Conservation (phyloP, 2,329 filamentous ascomycete species). For the Lachnellula subtilissima region DNA sequence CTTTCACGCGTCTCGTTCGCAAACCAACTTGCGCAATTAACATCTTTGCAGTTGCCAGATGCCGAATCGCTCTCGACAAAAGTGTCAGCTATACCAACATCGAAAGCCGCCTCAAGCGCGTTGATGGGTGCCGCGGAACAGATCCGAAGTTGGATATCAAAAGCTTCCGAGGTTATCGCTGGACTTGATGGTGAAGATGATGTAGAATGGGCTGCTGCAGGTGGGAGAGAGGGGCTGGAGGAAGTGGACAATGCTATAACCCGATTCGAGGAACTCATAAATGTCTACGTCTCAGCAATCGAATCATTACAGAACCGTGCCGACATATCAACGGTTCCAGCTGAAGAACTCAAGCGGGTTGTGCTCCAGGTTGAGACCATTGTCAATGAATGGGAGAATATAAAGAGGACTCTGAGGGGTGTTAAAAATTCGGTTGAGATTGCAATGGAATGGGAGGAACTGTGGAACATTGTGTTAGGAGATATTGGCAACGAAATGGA, state of each 20-base stretch:
- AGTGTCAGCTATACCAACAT: slow-evolving; percentile 79
- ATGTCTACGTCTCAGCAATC: slow-evolving; percentile 90
- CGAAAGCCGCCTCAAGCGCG: slow-evolving; percentile 75
- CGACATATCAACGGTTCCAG: slow-evolving; percentile 68
- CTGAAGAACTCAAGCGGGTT: slow-evolving; percentile 66
- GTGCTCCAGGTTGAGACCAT: slow-evolving; percentile 89
- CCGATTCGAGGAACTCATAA: slow-evolving; percentile 83
- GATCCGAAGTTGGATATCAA: slow-evolving; percentile 89
- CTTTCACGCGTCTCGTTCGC: slow-evolving; percentile 88
- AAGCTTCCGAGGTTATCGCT: slow-evolving; percentile 82
- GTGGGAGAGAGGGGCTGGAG: slow-evolving; percentile 74
- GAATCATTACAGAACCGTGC: slow-evolving; percentile 77
- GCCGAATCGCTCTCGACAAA: slow-evolving; percentile 76
- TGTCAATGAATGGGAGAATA: slow-evolving; percentile 76
- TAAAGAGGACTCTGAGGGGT: slow-evolving; percentile 69
- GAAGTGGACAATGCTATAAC: slow-evolving; percentile 70
- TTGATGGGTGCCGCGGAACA: slow-evolving; percentile 85
- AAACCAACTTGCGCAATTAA: slow-evolving; percentile 87
- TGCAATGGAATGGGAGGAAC: slow-evolving; percentile 98
- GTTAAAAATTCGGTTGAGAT: slow-evolving; percentile 91
- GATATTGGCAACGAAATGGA: slow-evolving; percentile 90
- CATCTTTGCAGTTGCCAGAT: slow-evolving; percentile 82
- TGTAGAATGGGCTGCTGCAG: slow-evolving; percentile 91
- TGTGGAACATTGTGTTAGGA: slow-evolving; percentile 89
- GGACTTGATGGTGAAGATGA: slow-evolving; percentile 94